These are phyloP conservation scores for Ramichloridium luteum DNA, from an alignment of 2,329 filamentous ascomycete species.

Conservation along the genomic window DNA sequence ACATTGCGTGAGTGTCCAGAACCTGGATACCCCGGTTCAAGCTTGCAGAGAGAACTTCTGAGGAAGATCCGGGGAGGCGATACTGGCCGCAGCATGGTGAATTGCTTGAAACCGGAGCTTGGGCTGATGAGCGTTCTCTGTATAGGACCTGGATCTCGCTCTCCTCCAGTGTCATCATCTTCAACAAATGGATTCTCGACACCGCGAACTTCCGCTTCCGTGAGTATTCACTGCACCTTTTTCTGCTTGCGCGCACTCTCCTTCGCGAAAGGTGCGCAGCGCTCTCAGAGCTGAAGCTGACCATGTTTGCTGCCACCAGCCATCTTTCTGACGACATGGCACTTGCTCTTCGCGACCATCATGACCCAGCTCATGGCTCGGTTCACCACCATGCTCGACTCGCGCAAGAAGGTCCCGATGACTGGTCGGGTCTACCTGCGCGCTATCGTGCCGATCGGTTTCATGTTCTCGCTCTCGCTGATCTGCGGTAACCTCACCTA, in stretches of 20 bases:
- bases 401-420: constrained; percentile 94
- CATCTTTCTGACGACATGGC: constrained; percentile 88
- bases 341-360: constrained; percentile 80
- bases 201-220: constrained; percentile 61
- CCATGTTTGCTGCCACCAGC: no score
- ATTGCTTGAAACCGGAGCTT: no score
- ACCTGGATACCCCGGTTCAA: no score
- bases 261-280: no score
- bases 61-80: no score
- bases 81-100: no score
- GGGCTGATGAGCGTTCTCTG: no score
- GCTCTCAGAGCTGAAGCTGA: no score
- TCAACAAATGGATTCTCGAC: constrained; percentile 98
- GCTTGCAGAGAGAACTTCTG: no score
- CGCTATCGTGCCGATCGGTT: constrained; percentile 84
- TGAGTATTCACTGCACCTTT: no score
- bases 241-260: no score
- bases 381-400: constrained; percentile 81
- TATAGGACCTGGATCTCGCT: constrained; percentile 78
- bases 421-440: constrained; percentile 84
- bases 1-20: constrained; percentile 49
- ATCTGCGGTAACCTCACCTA: constrained; percentile 96
- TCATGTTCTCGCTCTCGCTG: constrained; percentile 91
- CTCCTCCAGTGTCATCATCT: constrained; percentile 89
- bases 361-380: constrained; percentile 90